Percentiles rank a stretch among this genome's conserved stretches.
Evolutionary conservation across 2,329 filamentous ascomycete species (phyloP).

Genomic region (Trichoderma oligosporum): DNA sequence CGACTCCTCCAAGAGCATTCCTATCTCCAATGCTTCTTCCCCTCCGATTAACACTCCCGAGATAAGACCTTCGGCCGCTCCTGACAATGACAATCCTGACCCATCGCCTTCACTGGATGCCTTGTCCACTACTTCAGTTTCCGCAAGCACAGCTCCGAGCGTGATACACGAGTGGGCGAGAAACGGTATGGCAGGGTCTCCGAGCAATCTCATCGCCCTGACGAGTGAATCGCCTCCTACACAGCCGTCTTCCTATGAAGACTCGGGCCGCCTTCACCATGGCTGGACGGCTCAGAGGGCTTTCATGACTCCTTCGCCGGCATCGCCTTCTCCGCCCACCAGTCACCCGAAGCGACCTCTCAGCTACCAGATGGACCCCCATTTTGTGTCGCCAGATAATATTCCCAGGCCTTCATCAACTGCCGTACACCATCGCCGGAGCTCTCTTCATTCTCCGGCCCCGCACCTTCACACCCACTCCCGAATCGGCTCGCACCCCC

Average conservation of each 20-base stretch:
- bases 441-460: slow-evolving; percentile 46
- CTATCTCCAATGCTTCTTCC: slow-evolving; percentile 43
- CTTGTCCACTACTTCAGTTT: slow-evolving; percentile 47
- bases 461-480: slow-evolving; percentile 41
- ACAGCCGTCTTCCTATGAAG: slow-evolving; percentile 51
- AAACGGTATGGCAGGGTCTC: slow-evolving; percentile 46
- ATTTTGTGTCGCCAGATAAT: slow-evolving; percentile 41
- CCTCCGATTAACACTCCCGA: slow-evolving; percentile 45
- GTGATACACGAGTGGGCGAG: slow-evolving; percentile 46
- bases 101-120: slow-evolving; percentile 48
- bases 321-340: slow-evolving; percentile 40
- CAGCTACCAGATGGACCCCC: slow-evolving; percentile 52
- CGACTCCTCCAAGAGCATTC: slow-evolving; percentile 35
- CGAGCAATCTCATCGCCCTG: slow-evolving; percentile 50
- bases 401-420: slow-evolving; percentile 36
- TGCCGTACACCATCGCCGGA: slow-evolving; percentile 37
- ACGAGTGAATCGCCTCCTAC: slow-evolving; percentile 52
- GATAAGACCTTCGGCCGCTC: slow-evolving; percentile 39
- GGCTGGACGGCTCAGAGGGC: slow-evolving; percentile 46
- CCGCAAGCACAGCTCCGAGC: slow-evolving; percentile 46
- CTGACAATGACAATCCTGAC: slow-evolving; percentile 42
- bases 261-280: slow-evolving; percentile 41
- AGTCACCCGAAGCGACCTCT: slow-evolving; percentile 43
- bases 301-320: slow-evolving; percentile 42
- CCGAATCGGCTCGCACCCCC: slow-evolving; percentile 44